Base-by-base conservation (phyloP, 2,329 filamentous ascomycete species). In the Parafenestella ontariensis region DNA sequence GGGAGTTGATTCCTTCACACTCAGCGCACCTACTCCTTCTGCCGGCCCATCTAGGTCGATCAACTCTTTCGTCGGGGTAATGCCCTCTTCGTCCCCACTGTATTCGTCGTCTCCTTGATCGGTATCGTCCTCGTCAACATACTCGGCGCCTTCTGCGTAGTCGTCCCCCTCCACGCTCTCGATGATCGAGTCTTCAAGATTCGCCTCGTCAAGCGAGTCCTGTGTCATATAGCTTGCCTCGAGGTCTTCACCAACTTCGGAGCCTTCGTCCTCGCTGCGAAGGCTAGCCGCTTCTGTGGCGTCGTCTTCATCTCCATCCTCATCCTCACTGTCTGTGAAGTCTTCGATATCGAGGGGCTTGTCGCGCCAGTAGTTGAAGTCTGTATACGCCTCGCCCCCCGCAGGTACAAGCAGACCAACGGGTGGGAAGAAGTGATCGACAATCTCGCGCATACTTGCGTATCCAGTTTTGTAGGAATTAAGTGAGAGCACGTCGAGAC, bases 381-480 rank as follows among this genome's bases (percentile, higher is more conserved):
- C 95, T 0, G 95, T 99, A 70, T 91, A 99, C 52, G 96, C 90
- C 73, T 98, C 95, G 11, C 93, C 94, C 18, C 93, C 94, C 40
- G 90, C 90, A 67, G 90, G 92, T 17, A 97, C 88, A 26, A 99
- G 82, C 23, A 93, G 88, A 59, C 89, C 91, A 11, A 96, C 89
- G 1, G 96, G 92, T 6, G 95, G 95, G 76, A 99, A 99, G 79
- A 96, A 98, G 76, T 99, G 95, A 73, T 99, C 95, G 6, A 99
- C 91, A 54, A 99, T 89, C 75, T 99, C 96, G 56, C 91, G 89
- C 88, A 99, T 99, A 69, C 91, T 93, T 58, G 96, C 92, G 73
- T 99, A 99, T 60, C 91, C 96, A 68, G 96, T 94, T 79, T 95
- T 96, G 74, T 98, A 90, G 74, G 92, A 96, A 78, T 96, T 97